Conservation (phyloP, 768 basidiomycete species). For the Tylopilus intermedius region DNA sequence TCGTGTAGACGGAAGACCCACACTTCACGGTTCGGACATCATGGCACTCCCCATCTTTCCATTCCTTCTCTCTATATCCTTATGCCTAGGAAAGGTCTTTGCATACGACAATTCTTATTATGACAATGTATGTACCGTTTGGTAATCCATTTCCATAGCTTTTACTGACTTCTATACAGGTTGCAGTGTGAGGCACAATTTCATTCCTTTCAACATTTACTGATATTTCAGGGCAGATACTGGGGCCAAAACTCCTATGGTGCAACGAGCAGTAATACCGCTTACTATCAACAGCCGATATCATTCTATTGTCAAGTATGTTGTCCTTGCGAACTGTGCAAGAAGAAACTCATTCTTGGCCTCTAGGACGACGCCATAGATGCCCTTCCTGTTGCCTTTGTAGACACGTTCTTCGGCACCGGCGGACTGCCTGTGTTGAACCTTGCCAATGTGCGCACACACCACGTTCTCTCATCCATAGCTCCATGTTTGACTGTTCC, state of each 20-base stretch:
- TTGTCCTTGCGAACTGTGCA: conserved; percentile 1
- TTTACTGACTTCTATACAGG: conserved; percentile 31
- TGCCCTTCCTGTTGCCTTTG: conserved; percentile 65
- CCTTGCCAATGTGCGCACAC: conserved; percentile 50
- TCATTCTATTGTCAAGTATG: conserved; percentile 60
- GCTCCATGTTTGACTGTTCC: not conserved
- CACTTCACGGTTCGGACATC: not conserved
- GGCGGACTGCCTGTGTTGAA: conserved; percentile 62
- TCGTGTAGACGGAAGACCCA: not conserved
- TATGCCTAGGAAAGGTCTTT: conserved; percentile 15
- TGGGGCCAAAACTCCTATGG: conserved; percentile 79
- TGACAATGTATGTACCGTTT: conserved; percentile 51
- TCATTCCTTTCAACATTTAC: not conserved
- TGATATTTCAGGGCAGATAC: conserved; percentile 38
- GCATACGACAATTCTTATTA: conserved; percentile 55
- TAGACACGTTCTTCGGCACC: conserved; percentile 60
- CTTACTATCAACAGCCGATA: conserved; percentile 57
- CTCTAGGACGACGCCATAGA: conserved; percentile 60
- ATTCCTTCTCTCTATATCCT: conserved; percentile 1
- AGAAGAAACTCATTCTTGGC: conserved; percentile 3
- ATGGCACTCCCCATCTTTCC: conserved; percentile 11
- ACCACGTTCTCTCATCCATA: not conserved
- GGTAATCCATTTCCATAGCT: not conserved
- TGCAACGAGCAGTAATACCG: conserved; percentile 45
- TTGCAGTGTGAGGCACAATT: conserved; percentile 45